These are phyloP conservation scores for Trichopus zeylanicus DNA, from an alignment of 116 monocot genomes.

Conservation along the genomic window DNA sequence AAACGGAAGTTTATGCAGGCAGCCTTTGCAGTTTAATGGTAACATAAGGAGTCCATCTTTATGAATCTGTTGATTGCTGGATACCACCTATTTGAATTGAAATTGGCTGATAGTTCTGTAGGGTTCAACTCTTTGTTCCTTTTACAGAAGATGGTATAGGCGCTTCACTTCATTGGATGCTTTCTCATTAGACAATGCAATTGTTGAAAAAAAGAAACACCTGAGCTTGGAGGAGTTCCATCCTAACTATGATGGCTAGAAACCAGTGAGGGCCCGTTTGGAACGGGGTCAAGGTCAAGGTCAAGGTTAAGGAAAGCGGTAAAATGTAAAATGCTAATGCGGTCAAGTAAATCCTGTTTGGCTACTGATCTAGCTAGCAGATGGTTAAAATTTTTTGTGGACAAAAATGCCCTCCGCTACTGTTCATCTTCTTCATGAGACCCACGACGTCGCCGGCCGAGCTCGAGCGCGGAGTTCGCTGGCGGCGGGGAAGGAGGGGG, in stretches of 20 bases:
- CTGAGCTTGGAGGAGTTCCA: slow-evolving; percentile 51
- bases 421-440: too few species aligned
- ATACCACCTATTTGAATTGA: slow-evolving; percentile 4
- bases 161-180: slow-evolving; percentile 58
- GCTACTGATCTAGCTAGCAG: too few species aligned
- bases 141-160: slow-evolving; percentile 91
- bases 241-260: slow-evolving; percentile 52
- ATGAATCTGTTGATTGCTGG: neutral
- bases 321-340: too few species aligned
- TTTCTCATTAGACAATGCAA: slow-evolving; percentile 43
- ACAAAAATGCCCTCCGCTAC: too few species aligned
- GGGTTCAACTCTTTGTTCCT: slow-evolving; percentile 84
- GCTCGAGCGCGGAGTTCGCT: too few species aligned
- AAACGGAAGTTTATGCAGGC: slow-evolving; percentile 18
- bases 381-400: too few species aligned
- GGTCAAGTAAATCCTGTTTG: too few species aligned
- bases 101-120: slow-evolving; percentile 13
- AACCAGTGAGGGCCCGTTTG: slow-evolving; percentile 39
- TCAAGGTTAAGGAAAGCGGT: too few species aligned
- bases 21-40: slow-evolving; percentile 69
- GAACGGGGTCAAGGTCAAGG: too few species aligned
- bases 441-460: too few species aligned
- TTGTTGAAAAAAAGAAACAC: slow-evolving; percentile 55
- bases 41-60: neutral
- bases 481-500: too few species aligned